These are phyloP conservation scores for Teratosphaeria destructans DNA, from an alignment of 2,329 filamentous ascomycete species.

Conservation along the genomic window DNA sequence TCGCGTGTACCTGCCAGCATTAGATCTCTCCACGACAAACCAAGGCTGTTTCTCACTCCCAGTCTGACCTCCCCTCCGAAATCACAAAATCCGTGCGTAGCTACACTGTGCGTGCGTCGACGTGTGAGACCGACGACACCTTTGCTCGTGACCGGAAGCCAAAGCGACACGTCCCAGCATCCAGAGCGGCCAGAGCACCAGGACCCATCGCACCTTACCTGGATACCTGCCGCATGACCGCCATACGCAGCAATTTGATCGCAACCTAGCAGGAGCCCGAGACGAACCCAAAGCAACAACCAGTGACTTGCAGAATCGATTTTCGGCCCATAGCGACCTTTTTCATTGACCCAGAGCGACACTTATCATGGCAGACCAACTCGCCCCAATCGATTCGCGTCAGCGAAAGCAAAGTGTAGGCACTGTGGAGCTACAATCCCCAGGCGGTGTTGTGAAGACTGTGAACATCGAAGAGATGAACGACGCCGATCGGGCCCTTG, in stretches of 20 bases:
- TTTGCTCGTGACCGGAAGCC: neutral
- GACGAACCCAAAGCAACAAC: neutral
- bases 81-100: neutral
- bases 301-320: neutral
- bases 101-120: neutral
- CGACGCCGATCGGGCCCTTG: slow-evolving; percentile 17
- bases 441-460: slow-evolving; percentile 8
- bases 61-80: neutral
- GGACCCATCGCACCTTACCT: neutral
- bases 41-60: neutral
- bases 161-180: neutral
- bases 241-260: neutral
- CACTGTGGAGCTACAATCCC: slow-evolving; percentile 7
- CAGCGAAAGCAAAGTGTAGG: slow-evolving; percentile 5
- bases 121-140: neutral
- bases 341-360: neutral
- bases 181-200: neutral
- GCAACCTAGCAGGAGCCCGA: too few species aligned
- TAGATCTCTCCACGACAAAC: neutral
- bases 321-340: neutral
- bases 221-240: neutral
- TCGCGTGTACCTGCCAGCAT: neutral
- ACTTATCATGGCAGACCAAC: slow-evolving; percentile 6
- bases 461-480: slow-evolving; percentile 15
- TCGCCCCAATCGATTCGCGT: slow-evolving; percentile 3